phyloP scores from a whole-genome alignment of 1,139 yeast genomes.

The Pneumocystis jirovecii region DNA sequence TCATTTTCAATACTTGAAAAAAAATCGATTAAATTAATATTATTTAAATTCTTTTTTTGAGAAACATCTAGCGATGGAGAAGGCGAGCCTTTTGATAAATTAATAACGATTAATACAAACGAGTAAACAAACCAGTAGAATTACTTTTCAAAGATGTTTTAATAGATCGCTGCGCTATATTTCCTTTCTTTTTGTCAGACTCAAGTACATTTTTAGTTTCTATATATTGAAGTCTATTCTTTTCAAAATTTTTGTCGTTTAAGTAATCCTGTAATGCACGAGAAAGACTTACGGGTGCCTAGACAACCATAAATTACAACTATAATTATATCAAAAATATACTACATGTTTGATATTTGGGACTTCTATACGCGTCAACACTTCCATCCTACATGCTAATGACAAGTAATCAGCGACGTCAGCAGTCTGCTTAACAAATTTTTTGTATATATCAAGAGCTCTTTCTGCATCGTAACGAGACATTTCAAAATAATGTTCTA shows the following conservation, averaged over 20 bases:
- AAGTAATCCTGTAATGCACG: conserved; percentile 76
- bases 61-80: conserved; percentile 4
- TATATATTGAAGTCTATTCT: conserved; percentile 60
- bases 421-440: conserved; percentile 72
- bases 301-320: background rate
- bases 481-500: conserved; percentile 87
- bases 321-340: background rate
- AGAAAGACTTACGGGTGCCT: conserved; percentile 76
- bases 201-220: conserved; percentile 36
- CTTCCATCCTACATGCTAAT: conserved; percentile 76
- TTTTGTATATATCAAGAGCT: conserved; percentile 68
- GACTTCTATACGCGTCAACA: conserved; percentile 74
- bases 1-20: conserved; percentile 15
- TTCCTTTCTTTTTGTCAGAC: conserved; percentile 2
- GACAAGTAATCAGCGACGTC: conserved; percentile 77
- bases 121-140: conserved; percentile 18
- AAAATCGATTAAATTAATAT: conserved; percentile 17
- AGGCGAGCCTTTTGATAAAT: conserved; percentile 10
- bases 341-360: conserved; percentile 80
- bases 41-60: conserved; percentile 4
- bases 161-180: conserved; percentile 16
- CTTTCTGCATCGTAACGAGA: conserved; percentile 72
- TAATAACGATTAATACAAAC: conserved; percentile 17
- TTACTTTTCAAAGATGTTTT: conserved; percentile 17
- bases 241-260: conserved; percentile 71